These are phyloP conservation scores for Phaeotremella fagi DNA, from an alignment of 768 basidiomycete species.

Conservation along the genomic window DNA sequence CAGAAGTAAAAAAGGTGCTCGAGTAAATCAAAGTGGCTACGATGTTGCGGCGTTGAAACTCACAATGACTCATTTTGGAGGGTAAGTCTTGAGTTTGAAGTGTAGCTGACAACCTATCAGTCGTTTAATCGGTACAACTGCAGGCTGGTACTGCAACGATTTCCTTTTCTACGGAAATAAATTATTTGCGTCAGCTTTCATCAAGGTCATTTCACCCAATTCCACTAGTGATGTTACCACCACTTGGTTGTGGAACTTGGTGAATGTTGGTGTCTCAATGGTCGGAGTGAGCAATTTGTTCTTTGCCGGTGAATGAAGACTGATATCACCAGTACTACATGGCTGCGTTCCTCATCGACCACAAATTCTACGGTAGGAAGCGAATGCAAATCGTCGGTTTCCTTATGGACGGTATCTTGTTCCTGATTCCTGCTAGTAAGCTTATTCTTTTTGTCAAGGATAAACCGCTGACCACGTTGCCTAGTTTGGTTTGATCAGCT, in stretches of 20 bases:
- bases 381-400: constrained; percentile 49
- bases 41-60: constrained; percentile 48
- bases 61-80: constrained; percentile 47
- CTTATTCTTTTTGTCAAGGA: neutral
- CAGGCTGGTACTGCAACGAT: constrained; percentile 50
- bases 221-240: constrained; percentile 46
- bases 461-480: constrained; percentile 1
- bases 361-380: constrained; percentile 49
- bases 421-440: constrained; percentile 41
- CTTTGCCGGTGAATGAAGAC: neutral
- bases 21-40: constrained; percentile 49
- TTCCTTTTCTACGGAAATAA: constrained; percentile 51
- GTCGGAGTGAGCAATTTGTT: constrained; percentile 19
- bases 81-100: constrained; percentile 24
- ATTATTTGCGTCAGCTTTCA: constrained; percentile 50
- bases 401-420: constrained; percentile 45
- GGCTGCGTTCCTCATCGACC: constrained; percentile 49
- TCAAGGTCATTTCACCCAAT: constrained; percentile 48
- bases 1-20: constrained; percentile 44
- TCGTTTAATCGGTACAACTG: constrained; percentile 36
- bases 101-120: neutral
- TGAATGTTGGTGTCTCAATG: constrained; percentile 50
- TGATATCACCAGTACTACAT: constrained; percentile 44
- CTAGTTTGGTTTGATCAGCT: constrained; percentile 45
- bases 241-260: constrained; percentile 50